A percentile compares a stretch with the other conserved stretches of the same genome.
These are phyloP conservation scores for Tieghemostelium lacteum DNA, from an alignment of 78 protist species.

Conservation along the genomic window DNA sequence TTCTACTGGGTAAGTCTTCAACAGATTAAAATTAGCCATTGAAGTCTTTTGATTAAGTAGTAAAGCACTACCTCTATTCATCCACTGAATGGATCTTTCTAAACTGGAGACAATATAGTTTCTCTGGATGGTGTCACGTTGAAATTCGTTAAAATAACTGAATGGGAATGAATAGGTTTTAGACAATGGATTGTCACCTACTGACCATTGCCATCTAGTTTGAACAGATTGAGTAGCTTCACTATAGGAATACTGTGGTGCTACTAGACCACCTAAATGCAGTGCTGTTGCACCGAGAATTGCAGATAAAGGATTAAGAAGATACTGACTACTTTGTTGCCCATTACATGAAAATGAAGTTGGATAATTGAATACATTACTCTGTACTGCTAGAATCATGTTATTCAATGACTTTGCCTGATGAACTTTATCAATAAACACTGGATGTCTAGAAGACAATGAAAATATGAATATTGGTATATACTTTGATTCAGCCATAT, in stretches of 20 bases:
- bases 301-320: constrained; percentile 35
- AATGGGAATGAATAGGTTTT: constrained; percentile 59
- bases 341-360: constrained; percentile 48
- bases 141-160: constrained; percentile 55
- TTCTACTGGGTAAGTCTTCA: not conserved
- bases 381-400: constrained; percentile 72
- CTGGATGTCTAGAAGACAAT: constrained; percentile 24
- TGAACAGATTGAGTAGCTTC: constrained; percentile 30
- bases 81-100: constrained; percentile 22
- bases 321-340: constrained; percentile 4
- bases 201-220: constrained; percentile 59
- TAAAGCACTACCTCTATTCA: constrained; percentile 9
- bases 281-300: constrained; percentile 56
- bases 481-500: constrained; percentile 10
- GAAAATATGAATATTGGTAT: constrained; percentile 79
- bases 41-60: constrained; percentile 26
- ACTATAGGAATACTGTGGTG: constrained; percentile 25
- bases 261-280: constrained; percentile 57
- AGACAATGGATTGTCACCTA: constrained; percentile 67
- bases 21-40: not conserved
- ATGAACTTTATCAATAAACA: constrained; percentile 61
- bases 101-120: constrained; percentile 49
- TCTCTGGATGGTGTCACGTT: constrained; percentile 42
- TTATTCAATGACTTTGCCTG: constrained; percentile 51
- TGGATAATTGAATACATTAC: not conserved